These are phyloP conservation scores for Colletotrichum ledebouriae DNA, from an alignment of 2,329 filamentous ascomycete genomes.

Conservation along the genomic window DNA sequence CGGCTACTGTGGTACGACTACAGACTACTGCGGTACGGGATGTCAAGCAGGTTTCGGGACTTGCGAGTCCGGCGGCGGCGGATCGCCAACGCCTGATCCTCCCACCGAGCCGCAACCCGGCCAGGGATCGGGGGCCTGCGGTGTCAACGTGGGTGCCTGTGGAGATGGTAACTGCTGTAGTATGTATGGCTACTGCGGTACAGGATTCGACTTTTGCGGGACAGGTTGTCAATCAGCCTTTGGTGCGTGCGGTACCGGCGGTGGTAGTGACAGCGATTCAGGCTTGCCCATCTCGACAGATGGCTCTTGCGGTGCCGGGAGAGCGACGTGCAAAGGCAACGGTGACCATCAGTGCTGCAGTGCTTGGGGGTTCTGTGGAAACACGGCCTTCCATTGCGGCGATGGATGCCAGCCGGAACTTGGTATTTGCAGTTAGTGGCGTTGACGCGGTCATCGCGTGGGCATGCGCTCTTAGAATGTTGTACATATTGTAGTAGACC, in stretches of 20 bases:
- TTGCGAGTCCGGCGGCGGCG: constrained; percentile 27
- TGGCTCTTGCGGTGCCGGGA: constrained; percentile 37
- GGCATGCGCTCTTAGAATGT: neutral
- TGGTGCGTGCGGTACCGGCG: constrained; percentile 36
- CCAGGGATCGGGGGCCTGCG: constrained; percentile 21
- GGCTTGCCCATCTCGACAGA: constrained; percentile 37
- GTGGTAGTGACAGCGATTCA: neutral
- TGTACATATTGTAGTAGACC: constrained; percentile 22
- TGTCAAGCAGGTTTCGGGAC: constrained; percentile 42
- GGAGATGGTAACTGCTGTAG: constrained; percentile 42
- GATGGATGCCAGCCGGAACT: constrained; percentile 40
- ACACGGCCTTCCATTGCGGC: constrained; percentile 38
- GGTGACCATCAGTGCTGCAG: constrained; percentile 43
- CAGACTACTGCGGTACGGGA: constrained; percentile 41
- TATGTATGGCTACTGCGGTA: constrained; percentile 42
- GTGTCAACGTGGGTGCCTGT: constrained; percentile 25
- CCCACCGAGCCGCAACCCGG: neutral
- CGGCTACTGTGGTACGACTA: constrained; percentile 41
- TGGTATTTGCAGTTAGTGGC: constrained; percentile 39
- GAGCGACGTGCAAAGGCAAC: constrained; percentile 38
- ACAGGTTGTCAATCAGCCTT: constrained; percentile 40
- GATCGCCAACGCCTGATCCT: constrained; percentile 1
- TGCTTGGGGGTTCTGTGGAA: constrained; percentile 43
- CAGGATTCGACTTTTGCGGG: constrained; percentile 39
- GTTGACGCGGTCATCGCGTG: neutral